Evolutionary conservation across 441 rosid genomes (phyloP), one percentile per base, ranked within the genome.

Genomic region (Euphorbia corollata): DNA sequence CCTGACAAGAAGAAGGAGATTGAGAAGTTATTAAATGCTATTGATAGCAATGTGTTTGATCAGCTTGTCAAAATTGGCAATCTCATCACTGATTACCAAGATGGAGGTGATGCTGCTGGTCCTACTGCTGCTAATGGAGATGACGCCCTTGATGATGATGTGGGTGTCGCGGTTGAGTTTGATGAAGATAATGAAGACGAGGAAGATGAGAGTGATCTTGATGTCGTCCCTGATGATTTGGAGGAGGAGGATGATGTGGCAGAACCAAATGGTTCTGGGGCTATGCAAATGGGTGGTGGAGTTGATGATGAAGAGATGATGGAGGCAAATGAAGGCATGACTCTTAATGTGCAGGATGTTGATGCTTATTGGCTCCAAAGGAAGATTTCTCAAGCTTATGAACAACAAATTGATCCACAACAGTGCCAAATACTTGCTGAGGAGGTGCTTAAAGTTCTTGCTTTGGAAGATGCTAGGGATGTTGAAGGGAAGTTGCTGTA

Each of bases 331-430:
- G 96, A 87, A 76, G 96, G 92, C n/a, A 73, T 75, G 69, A 74
- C 74, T 75, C 81, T 91, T 65, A 89, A 89, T 80, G 96, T 89
- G 62, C 97, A 87, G 82, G 97, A 91, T 50, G 86, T 94, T 72
- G 99, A 88, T 82, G 96, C 99, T 38, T 85, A 93, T 76, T 91
- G 99, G 96, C 96, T 93, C 51, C 96, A 93, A 76, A 84, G 96
- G 74, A 89, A 89, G 86, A 85, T 91, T 60, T 87, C 97, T 24
- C 91, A 84, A 77, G 92, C 95, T 68, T 89, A 77, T 76, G 90
- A 83, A 34, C 90, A 87, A 73, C 81, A 91, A 75, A 86, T 91
- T 70, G 97, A 93, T 72, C 90, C 95, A 22, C 90, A 84, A 53
- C 85, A 82, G 79, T 86, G 97, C 78, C 95, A 86, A 65, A 89